Percentiles rank a stretch among this genome's conserved stretches.
Evolutionary conservation across 108 stramenopile species (phyloP).

Genomic region (Stephanodiscus triporus): DNA sequence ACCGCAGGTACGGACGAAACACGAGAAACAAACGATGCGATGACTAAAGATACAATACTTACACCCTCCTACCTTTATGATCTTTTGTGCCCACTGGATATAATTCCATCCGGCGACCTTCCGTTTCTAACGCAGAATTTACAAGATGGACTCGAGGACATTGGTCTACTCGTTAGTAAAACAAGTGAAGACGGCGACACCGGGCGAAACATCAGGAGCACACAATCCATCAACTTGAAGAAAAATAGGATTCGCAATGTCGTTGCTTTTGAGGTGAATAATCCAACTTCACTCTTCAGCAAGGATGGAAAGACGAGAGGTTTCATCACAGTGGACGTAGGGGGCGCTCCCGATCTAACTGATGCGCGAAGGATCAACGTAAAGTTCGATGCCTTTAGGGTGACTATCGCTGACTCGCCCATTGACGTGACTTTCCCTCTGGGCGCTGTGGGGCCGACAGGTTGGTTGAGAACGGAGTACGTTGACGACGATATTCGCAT

Average conservation of each 20-base stretch:
- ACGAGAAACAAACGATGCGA: neutral
- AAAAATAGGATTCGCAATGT: conserved; percentile 72
- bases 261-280: conserved; percentile 56
- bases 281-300: conserved; percentile 36
- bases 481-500: conserved; percentile 80
- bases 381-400: conserved; percentile 71
- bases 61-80: neutral
- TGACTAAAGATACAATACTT: neutral
- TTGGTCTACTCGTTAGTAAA: conserved; percentile 53
- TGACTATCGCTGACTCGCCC: conserved; percentile 54
- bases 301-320: conserved; percentile 46
- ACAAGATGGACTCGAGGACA: conserved; percentile 69
- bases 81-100: neutral
- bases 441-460: conserved; percentile 70
- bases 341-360: conserved; percentile 51
- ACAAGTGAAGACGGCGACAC: neutral
- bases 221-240: conserved; percentile 75
- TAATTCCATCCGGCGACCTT: neutral
- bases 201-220: conserved; percentile 49
- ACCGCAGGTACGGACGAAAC: conserved; percentile 36
- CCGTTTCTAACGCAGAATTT: conserved; percentile 49
- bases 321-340: conserved; percentile 64
- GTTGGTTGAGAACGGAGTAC: conserved; percentile 77
- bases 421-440: conserved; percentile 63
- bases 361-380: conserved; percentile 76